phyloP scores from a whole-genome alignment of 2,329 filamentous ascomycete species.

The Sclerotinia subarctica region DNA sequence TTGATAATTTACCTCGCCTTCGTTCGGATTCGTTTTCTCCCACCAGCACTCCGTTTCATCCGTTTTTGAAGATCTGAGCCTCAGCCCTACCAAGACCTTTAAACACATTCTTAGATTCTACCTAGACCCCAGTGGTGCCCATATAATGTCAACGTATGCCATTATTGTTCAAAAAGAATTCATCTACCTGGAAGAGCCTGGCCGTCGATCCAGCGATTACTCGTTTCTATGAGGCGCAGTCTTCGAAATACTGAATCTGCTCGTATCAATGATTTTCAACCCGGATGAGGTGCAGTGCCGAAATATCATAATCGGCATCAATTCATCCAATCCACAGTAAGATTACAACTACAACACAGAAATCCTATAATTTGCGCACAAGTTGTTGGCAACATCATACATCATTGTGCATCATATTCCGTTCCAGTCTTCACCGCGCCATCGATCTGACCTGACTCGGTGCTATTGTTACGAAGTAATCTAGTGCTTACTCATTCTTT shows the following conservation, averaged over 20 bases:
- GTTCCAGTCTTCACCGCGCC: neutral
- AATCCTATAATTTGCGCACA: neutral
- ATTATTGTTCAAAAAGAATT: neutral
- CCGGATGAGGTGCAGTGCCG: neutral
- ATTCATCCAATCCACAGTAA: neutral
- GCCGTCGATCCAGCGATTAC: neutral
- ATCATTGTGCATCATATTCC: neutral
- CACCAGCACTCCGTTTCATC: neutral
- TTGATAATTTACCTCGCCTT: neutral
- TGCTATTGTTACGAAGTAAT: neutral
- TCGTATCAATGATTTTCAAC: neutral
- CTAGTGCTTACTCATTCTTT: neutral
- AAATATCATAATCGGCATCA: neutral
- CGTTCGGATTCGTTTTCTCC: neutral
- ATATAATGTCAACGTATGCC: neutral
- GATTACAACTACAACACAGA: neutral
- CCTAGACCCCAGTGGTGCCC: neutral
- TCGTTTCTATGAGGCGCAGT: neutral
- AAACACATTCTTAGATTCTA: neutral
- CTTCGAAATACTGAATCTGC: neutral
- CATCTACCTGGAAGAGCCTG: neutral
- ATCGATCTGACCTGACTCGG: neutral
- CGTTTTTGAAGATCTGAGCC: neutral
- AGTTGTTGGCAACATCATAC: neutral
- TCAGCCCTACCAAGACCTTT: slow-evolving; percentile 5